phyloP scores from a whole-genome alignment of 768 basidiomycete species.

The Cystofilobasidium capitatum region DNA sequence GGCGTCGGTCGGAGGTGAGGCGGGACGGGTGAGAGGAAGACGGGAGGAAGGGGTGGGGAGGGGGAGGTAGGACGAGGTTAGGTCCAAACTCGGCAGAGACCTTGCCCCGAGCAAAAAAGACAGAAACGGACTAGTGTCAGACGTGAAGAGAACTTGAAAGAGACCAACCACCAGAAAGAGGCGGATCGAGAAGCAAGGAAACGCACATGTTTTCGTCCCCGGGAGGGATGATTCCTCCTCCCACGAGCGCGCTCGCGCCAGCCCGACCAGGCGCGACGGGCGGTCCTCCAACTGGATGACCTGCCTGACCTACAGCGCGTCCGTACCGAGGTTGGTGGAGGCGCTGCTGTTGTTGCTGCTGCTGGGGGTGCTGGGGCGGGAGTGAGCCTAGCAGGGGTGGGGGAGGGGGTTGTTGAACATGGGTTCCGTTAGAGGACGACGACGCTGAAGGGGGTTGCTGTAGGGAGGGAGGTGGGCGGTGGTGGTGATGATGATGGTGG shows the following conservation, averaged over 20 bases:
- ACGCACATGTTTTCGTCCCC: constrained; percentile 7
- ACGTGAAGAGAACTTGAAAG: not conserved
- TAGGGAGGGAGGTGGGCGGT: not conserved
- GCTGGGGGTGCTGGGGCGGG: no score
- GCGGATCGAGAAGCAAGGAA: not conserved
- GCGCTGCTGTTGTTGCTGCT: not conserved
- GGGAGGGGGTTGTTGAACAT: not conserved
- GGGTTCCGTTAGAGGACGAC: no score
- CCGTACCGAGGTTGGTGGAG: not conserved
- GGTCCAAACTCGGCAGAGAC: constrained; percentile 16
- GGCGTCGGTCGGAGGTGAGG: not conserved
- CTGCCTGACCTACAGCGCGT: not conserved
- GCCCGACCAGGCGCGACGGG: not conserved
- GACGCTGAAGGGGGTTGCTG: not conserved
- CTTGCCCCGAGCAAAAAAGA: not conserved
- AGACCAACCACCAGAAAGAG: not conserved
- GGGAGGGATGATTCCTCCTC: not conserved
- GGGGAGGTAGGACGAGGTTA: constrained; percentile 17
- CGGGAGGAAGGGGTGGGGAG: constrained; percentile 12
- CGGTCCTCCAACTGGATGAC: not conserved
- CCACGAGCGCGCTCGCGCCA: not conserved
- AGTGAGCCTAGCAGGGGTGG: no score
- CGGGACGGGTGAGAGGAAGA: not conserved
- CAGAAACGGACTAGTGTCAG: not conserved
- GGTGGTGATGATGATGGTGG: not conserved